Percentiles rank a stretch among this genome's conserved stretches.
Conservation (phyloP, 495 filamentous ascomycete genomes). For the Aspergillus cavernicola region DNA sequence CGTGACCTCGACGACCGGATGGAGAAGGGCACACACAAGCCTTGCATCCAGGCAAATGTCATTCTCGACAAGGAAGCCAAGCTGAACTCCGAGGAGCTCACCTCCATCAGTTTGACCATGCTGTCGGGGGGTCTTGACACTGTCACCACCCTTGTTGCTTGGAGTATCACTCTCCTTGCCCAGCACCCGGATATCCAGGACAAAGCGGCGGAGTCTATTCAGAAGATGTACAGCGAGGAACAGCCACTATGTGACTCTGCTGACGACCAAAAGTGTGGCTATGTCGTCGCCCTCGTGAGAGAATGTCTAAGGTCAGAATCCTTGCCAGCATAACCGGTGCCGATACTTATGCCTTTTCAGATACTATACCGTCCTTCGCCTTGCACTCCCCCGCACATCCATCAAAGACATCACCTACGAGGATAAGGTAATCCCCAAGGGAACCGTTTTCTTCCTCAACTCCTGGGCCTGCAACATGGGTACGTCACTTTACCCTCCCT, state of each 20-base stretch:
- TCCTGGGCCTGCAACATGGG: slow-evolving; percentile 64
- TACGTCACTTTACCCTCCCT: slow-evolving; percentile 15
- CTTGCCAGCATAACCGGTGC: background rate
- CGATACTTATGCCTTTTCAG: slow-evolving; percentile 16
- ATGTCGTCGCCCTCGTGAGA: slow-evolving; percentile 54
- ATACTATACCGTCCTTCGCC: slow-evolving; percentile 56
- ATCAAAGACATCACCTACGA: slow-evolving; percentile 58
- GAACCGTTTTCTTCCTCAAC: slow-evolving; percentile 61
- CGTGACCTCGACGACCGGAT: slow-evolving; percentile 53
- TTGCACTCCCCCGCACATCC: slow-evolving; percentile 58
- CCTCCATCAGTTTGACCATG: slow-evolving; percentile 60
- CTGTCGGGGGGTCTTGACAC: slow-evolving; percentile 61
- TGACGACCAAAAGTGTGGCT: slow-evolving; percentile 60
- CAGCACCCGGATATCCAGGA: slow-evolving; percentile 57
- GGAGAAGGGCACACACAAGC: slow-evolving; percentile 54
- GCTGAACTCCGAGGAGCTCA: slow-evolving; percentile 56
- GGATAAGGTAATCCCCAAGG: slow-evolving; percentile 51
- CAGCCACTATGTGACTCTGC: slow-evolving; percentile 53
- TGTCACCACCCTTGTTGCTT: slow-evolving; percentile 58
- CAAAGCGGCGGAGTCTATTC: slow-evolving; percentile 53
- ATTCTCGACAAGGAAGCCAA: slow-evolving; percentile 59
- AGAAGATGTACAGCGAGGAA: slow-evolving; percentile 47
- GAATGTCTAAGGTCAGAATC: slow-evolving; percentile 50
- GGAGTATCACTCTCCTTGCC: slow-evolving; percentile 57
- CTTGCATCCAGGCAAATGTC: slow-evolving; percentile 63